These are phyloP conservation scores for Rhizopus microsporus DNA, from an alignment of 371 early-diverging fungal species.

Conservation along the genomic window DNA sequence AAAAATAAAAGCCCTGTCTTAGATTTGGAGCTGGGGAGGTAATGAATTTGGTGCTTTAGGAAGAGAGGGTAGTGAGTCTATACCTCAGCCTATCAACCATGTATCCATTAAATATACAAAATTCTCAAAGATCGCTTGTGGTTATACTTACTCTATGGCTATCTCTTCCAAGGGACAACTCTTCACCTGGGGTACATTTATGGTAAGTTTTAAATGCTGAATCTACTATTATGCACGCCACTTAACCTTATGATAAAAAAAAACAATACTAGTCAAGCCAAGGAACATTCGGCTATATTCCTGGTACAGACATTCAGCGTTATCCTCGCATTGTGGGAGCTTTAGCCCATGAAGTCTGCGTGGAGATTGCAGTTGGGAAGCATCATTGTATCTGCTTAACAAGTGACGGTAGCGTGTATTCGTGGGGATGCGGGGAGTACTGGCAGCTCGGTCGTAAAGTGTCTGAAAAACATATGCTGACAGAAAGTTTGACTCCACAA, in stretches of 20 bases:
- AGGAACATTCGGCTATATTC: slow-evolving; percentile 58
- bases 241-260: background rate
- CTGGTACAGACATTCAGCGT: slow-evolving; percentile 61
- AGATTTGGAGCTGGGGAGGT: slow-evolving; percentile 94
- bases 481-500: slow-evolving; percentile 53
- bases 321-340: slow-evolving; percentile 56
- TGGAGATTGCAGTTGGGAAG: slow-evolving; percentile 82
- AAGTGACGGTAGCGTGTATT: slow-evolving; percentile 70
- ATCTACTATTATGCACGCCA: background rate
- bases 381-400: slow-evolving; percentile 89
- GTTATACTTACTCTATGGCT: slow-evolving; percentile 89
- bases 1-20: background rate
- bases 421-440: slow-evolving; percentile 93
- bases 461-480: slow-evolving; percentile 61
- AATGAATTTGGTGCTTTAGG: slow-evolving; percentile 97
- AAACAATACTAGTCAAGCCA: slow-evolving; percentile 24
- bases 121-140: slow-evolving; percentile 86
- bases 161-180: slow-evolving; percentile 82
- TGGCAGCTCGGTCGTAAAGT: slow-evolving; percentile 76
- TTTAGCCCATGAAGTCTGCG: slow-evolving; percentile 45
- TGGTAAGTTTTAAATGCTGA: slow-evolving; percentile 58
- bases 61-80: slow-evolving; percentile 73
- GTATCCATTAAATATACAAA: slow-evolving; percentile 60
- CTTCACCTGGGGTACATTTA: slow-evolving; percentile 95
- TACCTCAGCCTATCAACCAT: slow-evolving; percentile 58